Percentiles rank a stretch among this genome's conserved stretches.
phyloP scores from a whole-genome alignment of 805 yeast species.

The Metschnikowia kofuensis region DNA sequence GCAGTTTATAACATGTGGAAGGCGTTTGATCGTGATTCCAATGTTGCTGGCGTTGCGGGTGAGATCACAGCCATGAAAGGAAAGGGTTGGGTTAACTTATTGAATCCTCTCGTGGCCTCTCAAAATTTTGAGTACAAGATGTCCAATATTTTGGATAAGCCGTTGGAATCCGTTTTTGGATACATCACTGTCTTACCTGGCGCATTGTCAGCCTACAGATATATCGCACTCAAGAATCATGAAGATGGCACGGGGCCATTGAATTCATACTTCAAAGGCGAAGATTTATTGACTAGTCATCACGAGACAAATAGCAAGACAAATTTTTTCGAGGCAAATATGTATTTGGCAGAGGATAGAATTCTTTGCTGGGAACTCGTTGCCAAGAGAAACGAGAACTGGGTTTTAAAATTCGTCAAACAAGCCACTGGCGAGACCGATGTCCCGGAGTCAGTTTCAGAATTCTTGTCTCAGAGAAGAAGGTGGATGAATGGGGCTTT shows the following conservation, averaged over 20 bases:
- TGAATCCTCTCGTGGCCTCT: conserved; percentile 92
- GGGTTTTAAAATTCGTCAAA: conserved; percentile 30
- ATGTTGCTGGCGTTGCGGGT: conserved; percentile 99
- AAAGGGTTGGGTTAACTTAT: conserved; percentile 71
- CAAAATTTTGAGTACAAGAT: conserved; percentile 96
- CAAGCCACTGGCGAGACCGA: conserved; percentile 32
- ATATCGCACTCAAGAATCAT: conserved; percentile 78
- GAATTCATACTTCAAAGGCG: conserved; percentile 87
- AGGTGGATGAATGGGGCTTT: conserved; percentile 32
- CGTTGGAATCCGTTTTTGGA: conserved; percentile 88
- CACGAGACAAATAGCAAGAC: conserved; percentile 41
- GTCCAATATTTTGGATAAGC: conserved; percentile 95
- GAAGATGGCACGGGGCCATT: conserved; percentile 93
- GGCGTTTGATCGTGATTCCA: conserved; percentile 92
- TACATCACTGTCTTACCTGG: conserved; percentile 94
- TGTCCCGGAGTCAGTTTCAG: conserved; percentile 27
- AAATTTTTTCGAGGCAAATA: conserved; percentile 87
- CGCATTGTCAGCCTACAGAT: conserved; percentile 92
- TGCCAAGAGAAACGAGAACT: conserved; percentile 24
- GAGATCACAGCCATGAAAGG: conserved; percentile 96
- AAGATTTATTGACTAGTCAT: conserved; percentile 41
- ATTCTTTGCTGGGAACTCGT: conserved; percentile 30
- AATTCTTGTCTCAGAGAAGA: conserved; percentile 27
- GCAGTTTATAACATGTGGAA: conserved; percentile 96
- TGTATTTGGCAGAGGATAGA: conserved; percentile 31